Conservation (phyloP, 257 asterid genomes). For the Leonotis leonurus region DNA sequence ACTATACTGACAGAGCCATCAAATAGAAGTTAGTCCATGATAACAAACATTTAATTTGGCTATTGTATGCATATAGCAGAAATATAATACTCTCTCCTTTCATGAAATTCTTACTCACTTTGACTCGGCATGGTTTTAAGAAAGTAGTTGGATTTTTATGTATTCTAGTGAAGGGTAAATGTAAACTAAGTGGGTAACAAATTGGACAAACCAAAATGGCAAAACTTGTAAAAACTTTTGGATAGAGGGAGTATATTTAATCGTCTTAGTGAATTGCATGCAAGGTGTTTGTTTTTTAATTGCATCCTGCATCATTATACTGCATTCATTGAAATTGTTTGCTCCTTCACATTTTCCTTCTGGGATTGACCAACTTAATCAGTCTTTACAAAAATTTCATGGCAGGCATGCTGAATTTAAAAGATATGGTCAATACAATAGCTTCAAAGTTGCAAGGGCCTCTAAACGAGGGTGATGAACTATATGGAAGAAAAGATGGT, state of each 20-base stretch:
- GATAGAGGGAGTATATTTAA: not conserved
- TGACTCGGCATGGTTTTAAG: too few species aligned
- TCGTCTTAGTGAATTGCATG: conserved; percentile 5
- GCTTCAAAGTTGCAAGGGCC: conserved; percentile 71
- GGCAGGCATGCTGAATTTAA: conserved; percentile 78
- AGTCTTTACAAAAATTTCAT: not conserved
- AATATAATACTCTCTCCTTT: too few species aligned
- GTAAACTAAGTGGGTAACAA: too few species aligned
- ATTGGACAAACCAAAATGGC: too few species aligned
- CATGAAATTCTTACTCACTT: too few species aligned
- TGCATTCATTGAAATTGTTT: conserved; percentile 12
- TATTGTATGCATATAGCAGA: not conserved
- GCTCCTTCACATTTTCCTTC: not conserved
- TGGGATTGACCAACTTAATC: conserved; percentile 6
- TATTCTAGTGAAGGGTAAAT: too few species aligned
- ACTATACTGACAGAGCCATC: conserved; percentile 5
- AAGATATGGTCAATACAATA: conserved; percentile 65
- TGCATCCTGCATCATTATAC: not conserved
- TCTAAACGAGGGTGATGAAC: conserved; percentile 56
- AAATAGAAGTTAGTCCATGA: not conserved
- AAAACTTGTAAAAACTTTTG: too few species aligned
- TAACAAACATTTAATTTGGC: not conserved
- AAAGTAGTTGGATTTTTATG: too few species aligned
- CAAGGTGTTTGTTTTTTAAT: not conserved
- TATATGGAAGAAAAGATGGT: conserved; percentile 66